Base-by-base conservation (phyloP, 1,139 yeast genomes). In the Taphrina sp. region DNA sequence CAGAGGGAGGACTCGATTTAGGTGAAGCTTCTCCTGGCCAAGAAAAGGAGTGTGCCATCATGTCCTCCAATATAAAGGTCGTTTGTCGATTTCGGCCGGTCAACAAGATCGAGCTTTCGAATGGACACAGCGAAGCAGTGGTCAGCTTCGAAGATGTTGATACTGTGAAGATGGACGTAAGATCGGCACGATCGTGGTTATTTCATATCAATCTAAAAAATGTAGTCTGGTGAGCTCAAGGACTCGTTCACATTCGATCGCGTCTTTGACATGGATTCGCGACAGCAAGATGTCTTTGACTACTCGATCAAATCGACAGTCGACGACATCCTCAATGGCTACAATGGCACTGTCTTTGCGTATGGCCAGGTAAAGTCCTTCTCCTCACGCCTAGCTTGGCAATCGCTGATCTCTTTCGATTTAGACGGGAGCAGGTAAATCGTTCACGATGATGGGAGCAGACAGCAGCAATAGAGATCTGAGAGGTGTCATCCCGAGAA, bases 331-430 rank as follows among this genome's bases (percentile, higher is more conserved):
- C 75, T 87, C 61, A 75, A 77, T 38, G 96, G 96, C 0, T 87
- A 85, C 66, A 87, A 89, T 67, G 92, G 94, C 19, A 82, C 95
- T 0, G 83, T 89, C 0, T 71, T 89, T 43, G 90, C 95, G 1
- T 89, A 87, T 68, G 96, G 96, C 5, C 95, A 86, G 46, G 54
- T 49, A 23, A 14, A 34, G n/a, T n/a, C n/a, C n/a, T n/a, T n/a
- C n/a, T n/a, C 10, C 17, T 41, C 7, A n/a, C 24, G 16, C 14
- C 14, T 22, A 24, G 16, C 7, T 34, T 8, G 37, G 7, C 37
- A 28, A 10, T 7, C 16, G 10, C n/a, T 5, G 22, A 8, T 14
- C 19, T 36, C 17, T 16, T 22, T 12, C 17, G n/a, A n/a, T n/a
- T 10, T 20, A 49, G 66, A 84, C 95, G 0, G 94, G 95, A 0